phyloP scores from a whole-genome alignment of 2,329 filamentous ascomycete species.

The Pyrenochaeta sp. region DNA sequence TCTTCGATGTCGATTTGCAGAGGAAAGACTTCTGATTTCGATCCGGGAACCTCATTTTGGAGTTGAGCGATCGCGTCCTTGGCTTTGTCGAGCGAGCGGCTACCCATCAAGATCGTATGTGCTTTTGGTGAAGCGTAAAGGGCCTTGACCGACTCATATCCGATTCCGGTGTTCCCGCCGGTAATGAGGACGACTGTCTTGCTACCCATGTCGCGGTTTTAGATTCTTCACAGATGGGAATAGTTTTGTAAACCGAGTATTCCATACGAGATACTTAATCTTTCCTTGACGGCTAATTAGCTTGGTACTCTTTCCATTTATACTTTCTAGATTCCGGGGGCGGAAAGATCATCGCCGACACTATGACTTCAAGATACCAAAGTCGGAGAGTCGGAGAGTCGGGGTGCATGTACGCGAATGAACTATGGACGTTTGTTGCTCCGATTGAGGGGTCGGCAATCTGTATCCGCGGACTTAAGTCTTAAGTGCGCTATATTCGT shows the following conservation, averaged over 20 bases:
- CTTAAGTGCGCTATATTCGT: background rate
- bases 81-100: slow-evolving; percentile 60
- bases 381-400: too few relatives aligned
- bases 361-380: too few relatives aligned
- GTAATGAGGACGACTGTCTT: slow-evolving; percentile 63
- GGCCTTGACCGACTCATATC: slow-evolving; percentile 64
- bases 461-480: background rate
- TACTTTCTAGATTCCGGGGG: too few relatives aligned
- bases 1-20: slow-evolving; percentile 63
- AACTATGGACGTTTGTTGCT: too few relatives aligned
- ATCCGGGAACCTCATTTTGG: slow-evolving; percentile 50
- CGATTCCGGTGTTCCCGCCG: slow-evolving; percentile 68
- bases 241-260: too few relatives aligned
- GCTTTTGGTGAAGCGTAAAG: slow-evolving; percentile 54
- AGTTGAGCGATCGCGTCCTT: slow-evolving; percentile 46
- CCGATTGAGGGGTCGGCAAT: background rate
- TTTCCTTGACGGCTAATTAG: too few relatives aligned
- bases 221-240: too few relatives aligned
- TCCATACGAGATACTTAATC: too few relatives aligned
- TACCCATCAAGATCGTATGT: slow-evolving; percentile 66
- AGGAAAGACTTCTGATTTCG: slow-evolving; percentile 53
- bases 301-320: too few relatives aligned
- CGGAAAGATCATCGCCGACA: too few relatives aligned
- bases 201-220: slow-evolving; percentile 30
- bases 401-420: too few relatives aligned